A percentile compares a stretch with the other conserved stretches of the same genome.
Evolutionary conservation across 2,329 filamentous ascomycete species (phyloP).

Genomic region (Elsinoe necatrix): DNA sequence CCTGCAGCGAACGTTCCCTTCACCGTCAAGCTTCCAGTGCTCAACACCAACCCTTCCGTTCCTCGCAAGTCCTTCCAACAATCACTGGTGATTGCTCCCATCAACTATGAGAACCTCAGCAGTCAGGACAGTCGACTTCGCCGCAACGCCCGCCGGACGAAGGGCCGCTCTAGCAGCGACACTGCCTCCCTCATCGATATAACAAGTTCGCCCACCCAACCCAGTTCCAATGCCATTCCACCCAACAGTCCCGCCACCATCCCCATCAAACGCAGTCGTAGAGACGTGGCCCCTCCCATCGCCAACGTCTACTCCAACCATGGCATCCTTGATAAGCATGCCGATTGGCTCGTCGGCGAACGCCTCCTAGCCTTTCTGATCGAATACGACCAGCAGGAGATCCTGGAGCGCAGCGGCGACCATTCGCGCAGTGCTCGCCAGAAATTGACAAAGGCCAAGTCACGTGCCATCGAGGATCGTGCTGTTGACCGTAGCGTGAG

Average conservation of each 20-base stretch:
- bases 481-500: background rate
- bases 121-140: too few species aligned
- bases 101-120: background rate
- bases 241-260: background rate
- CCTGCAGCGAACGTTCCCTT: background rate
- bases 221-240: background rate
- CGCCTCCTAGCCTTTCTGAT: background rate
- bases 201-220: background rate
- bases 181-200: too few species aligned
- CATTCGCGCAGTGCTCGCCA: background rate
- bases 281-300: background rate
- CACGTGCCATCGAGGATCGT: background rate
- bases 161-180: background rate
- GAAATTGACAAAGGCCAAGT: background rate
- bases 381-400: background rate
- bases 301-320: background rate
- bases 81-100: background rate
- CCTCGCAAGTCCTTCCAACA: background rate
- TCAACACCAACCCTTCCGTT: background rate
- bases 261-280: background rate
- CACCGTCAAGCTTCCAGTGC: background rate
- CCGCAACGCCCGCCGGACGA: too few species aligned
- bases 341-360: background rate
- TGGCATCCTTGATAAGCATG: background rate
- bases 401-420: background rate